These are phyloP conservation scores for Calonectria fujianensis DNA, from an alignment of 2,329 filamentous ascomycete species.

Conservation along the genomic window DNA sequence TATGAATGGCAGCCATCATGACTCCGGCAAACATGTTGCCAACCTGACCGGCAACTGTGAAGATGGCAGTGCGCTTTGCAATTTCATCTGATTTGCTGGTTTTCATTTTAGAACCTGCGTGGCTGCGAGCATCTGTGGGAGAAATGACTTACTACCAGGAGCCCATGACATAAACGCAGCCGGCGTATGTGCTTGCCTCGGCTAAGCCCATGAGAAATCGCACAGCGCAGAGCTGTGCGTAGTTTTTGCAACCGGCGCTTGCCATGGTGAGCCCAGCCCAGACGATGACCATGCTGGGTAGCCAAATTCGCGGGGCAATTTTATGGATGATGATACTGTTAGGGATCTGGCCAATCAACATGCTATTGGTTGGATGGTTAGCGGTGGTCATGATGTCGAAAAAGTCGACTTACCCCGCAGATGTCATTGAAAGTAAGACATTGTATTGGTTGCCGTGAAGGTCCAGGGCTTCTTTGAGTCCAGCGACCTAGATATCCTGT, in stretches of 20 bases:
- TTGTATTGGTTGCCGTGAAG: constrained; percentile 26
- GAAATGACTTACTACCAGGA: constrained; percentile 67
- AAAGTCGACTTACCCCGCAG: constrained; percentile 3
- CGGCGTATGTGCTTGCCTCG: constrained; percentile 56
- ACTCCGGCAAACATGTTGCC: constrained; percentile 76
- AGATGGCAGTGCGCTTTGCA: constrained; percentile 75
- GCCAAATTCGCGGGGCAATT: constrained; percentile 74
- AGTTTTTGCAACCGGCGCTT: constrained; percentile 56
- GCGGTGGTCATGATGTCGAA: not conserved
- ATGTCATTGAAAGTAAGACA: constrained; percentile 26
- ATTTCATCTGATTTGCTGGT: constrained; percentile 68
- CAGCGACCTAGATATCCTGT: constrained; percentile 10
- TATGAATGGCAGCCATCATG: constrained; percentile 68
- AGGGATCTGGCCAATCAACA: constrained; percentile 72
- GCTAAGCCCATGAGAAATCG: constrained; percentile 56
- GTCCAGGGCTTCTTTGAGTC: constrained; percentile 26
- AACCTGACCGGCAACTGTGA: constrained; percentile 73
- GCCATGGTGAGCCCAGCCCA: constrained; percentile 75
- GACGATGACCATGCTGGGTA: constrained; percentile 74
- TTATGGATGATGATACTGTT: constrained; percentile 76
- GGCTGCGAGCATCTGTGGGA: not conserved
- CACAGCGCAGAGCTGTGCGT: constrained; percentile 54
- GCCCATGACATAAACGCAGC: constrained; percentile 61
- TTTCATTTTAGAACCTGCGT: not conserved
- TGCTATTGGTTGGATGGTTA: constrained; percentile 46